Evolutionary conservation across 306 rosid species (phyloP), one percentile per base, ranked within the genome.

Genomic region (Fragaria vesca): DNA sequence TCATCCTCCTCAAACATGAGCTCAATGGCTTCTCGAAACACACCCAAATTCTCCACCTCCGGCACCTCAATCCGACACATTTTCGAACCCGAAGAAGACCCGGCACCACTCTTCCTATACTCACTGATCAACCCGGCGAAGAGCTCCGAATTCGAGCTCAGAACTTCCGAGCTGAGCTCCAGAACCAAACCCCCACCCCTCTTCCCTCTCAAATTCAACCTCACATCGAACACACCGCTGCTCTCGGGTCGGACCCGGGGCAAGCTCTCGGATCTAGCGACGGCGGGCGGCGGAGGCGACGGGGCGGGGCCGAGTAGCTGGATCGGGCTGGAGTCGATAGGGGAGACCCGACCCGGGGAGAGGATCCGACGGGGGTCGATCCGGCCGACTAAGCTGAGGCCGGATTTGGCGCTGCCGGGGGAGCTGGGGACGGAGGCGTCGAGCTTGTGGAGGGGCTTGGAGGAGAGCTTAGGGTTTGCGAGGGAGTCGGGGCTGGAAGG

Each of bases 331-430:
- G 90, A 85, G 57, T 93, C 96, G 40, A 93, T 88, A 5, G 98
- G 98, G 45, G 97, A 93, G 32, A 93, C 98, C 68, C 98, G 88
- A 0, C 98, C 97, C 0, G 98, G 97, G 2, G 98, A 94, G 66
- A 94, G 85, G 93, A 93, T 93, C 89, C 95, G 85, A 61, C 98
- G 91, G 3, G 93, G 97, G 86, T 91, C 98, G 80, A 93, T 93
- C 65, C 93, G 90, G 18, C 85, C 79, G 48, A 84, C 90, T 12
- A 88, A 77, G 42, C 90, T 80, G 17, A 88, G 70, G 24, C 84
- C 89, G 69, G 96, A 90, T 85, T 90, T 93, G 81, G 90, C 20
- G 79, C 90, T 90, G 78, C 83, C 90, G 16, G 98, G 97, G 17
- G 97, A 93, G 81, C 66, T 85, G 2, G 93, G 17, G 97, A 91